Evolutionary conservation across 2,329 filamentous ascomycete species (phyloP).

Genomic region (Didymella sp.): DNA sequence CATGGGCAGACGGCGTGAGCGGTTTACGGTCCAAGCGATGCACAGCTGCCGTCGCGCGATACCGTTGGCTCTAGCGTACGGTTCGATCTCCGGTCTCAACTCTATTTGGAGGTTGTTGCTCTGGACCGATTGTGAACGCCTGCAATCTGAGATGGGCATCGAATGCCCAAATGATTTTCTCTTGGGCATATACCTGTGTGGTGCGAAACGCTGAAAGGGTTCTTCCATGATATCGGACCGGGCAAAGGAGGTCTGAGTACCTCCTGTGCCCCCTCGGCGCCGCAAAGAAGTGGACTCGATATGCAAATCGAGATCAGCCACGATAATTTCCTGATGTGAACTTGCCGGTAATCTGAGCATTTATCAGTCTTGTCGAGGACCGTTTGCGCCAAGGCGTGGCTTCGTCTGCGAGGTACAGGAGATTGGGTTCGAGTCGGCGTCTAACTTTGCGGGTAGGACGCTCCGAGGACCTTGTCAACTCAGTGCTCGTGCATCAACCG

Average conservation of each 20-base stretch:
- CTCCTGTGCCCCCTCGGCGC: constrained; percentile 28
- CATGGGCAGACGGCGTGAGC: constrained; percentile 31
- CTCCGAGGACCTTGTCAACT: constrained; percentile 2
- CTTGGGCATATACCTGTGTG: constrained; percentile 10
- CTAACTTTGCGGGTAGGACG: constrained; percentile 5
- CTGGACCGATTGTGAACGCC: constrained; percentile 11
- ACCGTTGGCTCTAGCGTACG: constrained; percentile 32
- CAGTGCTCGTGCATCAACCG: neutral
- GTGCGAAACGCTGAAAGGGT: neutral
- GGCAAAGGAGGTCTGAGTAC: constrained; percentile 5
- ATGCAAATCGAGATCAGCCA: constrained; percentile 27
- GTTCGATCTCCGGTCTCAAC: constrained; percentile 18
- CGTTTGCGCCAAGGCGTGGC: constrained; percentile 4
- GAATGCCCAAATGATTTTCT: neutral
- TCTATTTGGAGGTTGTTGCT: constrained; percentile 14
- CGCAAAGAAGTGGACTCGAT: constrained; percentile 26
- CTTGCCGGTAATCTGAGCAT: constrained; percentile 1
- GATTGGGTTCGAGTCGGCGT: constrained; percentile 8
- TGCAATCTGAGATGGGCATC: constrained; percentile 8
- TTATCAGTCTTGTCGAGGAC: neutral
- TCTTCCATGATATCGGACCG: constrained; percentile 5
- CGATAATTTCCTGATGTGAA: constrained; percentile 10
- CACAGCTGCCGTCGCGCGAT: constrained; percentile 32
- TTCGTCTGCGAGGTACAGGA: neutral
- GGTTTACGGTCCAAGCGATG: constrained; percentile 30